Evolutionary conservation across 352 stramenopile genomes (phyloP).

Genomic region (Phytophthora europaea): DNA sequence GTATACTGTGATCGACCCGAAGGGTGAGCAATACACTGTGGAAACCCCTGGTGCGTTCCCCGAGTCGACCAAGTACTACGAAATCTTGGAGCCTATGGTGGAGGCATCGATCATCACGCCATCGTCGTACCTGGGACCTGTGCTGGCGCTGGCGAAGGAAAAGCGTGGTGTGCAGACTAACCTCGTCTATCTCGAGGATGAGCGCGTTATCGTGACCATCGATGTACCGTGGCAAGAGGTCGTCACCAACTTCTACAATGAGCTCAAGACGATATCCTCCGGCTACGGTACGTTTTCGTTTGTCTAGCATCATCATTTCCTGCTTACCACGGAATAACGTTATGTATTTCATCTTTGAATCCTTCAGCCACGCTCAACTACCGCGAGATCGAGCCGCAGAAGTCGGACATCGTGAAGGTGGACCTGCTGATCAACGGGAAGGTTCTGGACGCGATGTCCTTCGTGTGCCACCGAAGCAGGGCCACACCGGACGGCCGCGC

Average conservation of each 20-base stretch:
- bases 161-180: conserved; percentile 93
- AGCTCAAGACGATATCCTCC: conserved; percentile 96
- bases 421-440: conserved; percentile 97
- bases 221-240: conserved; percentile 98
- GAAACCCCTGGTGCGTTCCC: conserved; percentile 86
- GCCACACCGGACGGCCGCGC: conserved; percentile 82
- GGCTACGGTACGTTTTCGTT: conserved; percentile 87
- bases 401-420: conserved; percentile 96
- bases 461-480: conserved; percentile 95
- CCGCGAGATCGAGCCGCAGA: conserved; percentile 89
- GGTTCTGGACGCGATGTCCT: conserved; percentile 96
- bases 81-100: conserved; percentile 97
- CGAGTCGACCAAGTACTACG: conserved; percentile 88
- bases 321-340: background rate
- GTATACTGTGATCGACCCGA: conserved; percentile 92
- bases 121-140: conserved; percentile 94
- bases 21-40: conserved; percentile 52
- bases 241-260: conserved; percentile 99
- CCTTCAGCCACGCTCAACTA: conserved; percentile 94
- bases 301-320: background rate
- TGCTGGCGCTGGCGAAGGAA: conserved; percentile 96
- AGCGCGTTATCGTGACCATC: conserved; percentile 95
- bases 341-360: conserved; percentile 10
- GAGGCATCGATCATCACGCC: conserved; percentile 97
- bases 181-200: conserved; percentile 96